Evolutionary conservation across 2,329 filamentous ascomycete genomes (phyloP).

Genomic region (Calonectria fujianensis): DNA sequence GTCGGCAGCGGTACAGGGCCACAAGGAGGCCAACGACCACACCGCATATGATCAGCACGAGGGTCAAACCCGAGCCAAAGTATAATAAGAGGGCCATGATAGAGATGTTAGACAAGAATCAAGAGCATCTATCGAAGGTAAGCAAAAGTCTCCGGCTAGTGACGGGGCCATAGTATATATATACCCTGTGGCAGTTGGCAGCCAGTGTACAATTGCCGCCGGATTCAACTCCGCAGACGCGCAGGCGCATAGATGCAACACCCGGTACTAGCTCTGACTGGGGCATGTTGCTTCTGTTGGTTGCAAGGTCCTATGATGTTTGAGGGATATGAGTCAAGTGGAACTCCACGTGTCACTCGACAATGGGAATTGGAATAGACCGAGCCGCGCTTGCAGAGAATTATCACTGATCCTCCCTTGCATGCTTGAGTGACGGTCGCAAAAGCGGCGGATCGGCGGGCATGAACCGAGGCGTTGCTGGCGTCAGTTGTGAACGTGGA

Average conservation of each 20-base stretch:
- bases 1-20: conserved; percentile 8
- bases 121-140: conserved; percentile 7
- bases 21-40: conserved; percentile 13
- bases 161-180: conserved; percentile 22
- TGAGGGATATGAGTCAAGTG: conserved; percentile 35
- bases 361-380: conserved; percentile 25
- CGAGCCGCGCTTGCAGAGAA: conserved; percentile 29
- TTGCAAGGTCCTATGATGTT: conserved; percentile 24
- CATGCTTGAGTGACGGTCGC: conserved; percentile 24
- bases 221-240: conserved; percentile 19
- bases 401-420: conserved; percentile 22
- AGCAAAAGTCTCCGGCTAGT: not conserved
- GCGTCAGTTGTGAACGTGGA: conserved; percentile 1
- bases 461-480: conserved; percentile 16
- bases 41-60: conserved; percentile 27
- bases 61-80: not conserved
- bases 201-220: conserved; percentile 16
- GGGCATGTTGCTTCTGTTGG: conserved; percentile 18
- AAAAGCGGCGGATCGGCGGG: conserved; percentile 33
- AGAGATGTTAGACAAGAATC: not conserved
- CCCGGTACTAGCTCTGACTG: conserved; percentile 22
- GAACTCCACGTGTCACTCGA: conserved; percentile 38
- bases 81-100: conserved; percentile 30
- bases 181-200: conserved; percentile 6
- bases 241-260: conserved; percentile 27